Base-by-base conservation (phyloP, 805 yeast species). In the Starmerella bombi region DNA sequence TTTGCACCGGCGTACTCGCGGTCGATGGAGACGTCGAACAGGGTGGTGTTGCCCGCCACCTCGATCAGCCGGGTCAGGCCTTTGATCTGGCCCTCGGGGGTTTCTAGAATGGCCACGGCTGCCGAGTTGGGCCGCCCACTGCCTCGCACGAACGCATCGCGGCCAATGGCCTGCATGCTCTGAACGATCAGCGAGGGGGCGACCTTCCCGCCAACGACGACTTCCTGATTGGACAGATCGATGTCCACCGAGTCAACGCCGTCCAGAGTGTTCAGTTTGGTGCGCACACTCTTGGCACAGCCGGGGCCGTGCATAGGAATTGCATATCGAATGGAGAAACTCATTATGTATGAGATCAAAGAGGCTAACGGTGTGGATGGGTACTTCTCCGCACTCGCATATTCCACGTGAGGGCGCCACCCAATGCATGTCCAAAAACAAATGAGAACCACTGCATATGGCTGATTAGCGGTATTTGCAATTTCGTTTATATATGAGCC, bases 71-170 rank as follows among this genome's bases (percentile, higher is more conserved):
- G 68, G 1, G 86, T 94, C 32, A 86, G 66, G 0, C 97, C 97
- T 53, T 80, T 75, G 19, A 88, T 93, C 0, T 86, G 81, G 30
- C 67, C 65, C 12, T 57, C 56, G 48, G 70, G 72, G 16, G 80
- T 70, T 57, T 88, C 97, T 42, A 86, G 61, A 36, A 86, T 86
- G 49, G 91, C 75, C 25, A 86, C 97, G 0, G 94, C 95, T 0
- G 96, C 94, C 16, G 81, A 71, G 57, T 86, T 78, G 15, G 93
- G 78, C 42, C 66, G 69, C 3, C 96, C 96, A 0, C 94, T 75
- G 5, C 97, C 97, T 44, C 97, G 68, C 19, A 88, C 79, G 48
- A 88, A 82, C 3, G 94, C 94, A 55, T 88, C 96, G 48, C 75
- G 72, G 1, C 96, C 95, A 3, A 77, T 75, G 2, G 55, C 55